Percentiles rank a stretch among this genome's conserved stretches.
These are phyloP conservation scores for Hibiscus tridactylites DNA, from an alignment of 345 rosid species.

Conservation along the genomic window DNA sequence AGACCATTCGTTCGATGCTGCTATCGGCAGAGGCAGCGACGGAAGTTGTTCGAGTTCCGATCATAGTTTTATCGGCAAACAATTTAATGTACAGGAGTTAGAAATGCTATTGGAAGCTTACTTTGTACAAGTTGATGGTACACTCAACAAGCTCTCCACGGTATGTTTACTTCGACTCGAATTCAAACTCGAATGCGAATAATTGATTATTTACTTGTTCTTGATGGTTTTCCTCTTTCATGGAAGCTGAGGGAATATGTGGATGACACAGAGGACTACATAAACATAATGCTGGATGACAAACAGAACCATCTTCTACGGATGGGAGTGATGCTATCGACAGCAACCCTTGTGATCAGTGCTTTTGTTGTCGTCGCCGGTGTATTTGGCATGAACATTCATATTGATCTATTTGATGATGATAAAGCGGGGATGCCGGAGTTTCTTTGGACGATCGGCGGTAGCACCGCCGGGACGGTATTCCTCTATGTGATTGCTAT, in stretches of 20 bases:
- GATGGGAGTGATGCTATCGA: conserved; percentile 49
- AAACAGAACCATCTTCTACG: conserved; percentile 72
- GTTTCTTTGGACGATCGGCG: conserved; percentile 71
- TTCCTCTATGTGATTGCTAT: conserved; percentile 66
- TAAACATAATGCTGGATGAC: conserved; percentile 94
- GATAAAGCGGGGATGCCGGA: conserved; percentile 20
- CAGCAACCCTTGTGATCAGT: conserved; percentile 73
- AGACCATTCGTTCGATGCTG: conserved; percentile 41
- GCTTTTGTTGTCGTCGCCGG: conserved; percentile 66
- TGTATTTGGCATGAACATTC: conserved; percentile 70
- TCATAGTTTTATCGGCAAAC: conserved; percentile 56
- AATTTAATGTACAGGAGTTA: conserved; percentile 78
- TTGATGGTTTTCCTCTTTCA: background rate
- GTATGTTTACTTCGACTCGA: conserved; percentile 27
- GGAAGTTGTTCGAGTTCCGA: conserved; percentile 58
- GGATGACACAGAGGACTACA: conserved; percentile 90
- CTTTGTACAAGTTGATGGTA: conserved; percentile 88
- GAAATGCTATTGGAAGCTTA: conserved; percentile 99
- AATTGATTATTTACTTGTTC: too few species aligned
- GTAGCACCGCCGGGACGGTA: conserved; percentile 48
- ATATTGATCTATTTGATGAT: conserved; percentile 39
- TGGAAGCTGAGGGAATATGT: conserved; percentile 80
- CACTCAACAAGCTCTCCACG: conserved; percentile 80
- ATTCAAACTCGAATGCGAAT: too few species aligned
- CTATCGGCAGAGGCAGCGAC: conserved; percentile 45